Evolutionary conservation across 352 stramenopile species (phyloP), one percentile per base, ranked within the genome.

Genomic region (Phytopythium delawarense): DNA sequence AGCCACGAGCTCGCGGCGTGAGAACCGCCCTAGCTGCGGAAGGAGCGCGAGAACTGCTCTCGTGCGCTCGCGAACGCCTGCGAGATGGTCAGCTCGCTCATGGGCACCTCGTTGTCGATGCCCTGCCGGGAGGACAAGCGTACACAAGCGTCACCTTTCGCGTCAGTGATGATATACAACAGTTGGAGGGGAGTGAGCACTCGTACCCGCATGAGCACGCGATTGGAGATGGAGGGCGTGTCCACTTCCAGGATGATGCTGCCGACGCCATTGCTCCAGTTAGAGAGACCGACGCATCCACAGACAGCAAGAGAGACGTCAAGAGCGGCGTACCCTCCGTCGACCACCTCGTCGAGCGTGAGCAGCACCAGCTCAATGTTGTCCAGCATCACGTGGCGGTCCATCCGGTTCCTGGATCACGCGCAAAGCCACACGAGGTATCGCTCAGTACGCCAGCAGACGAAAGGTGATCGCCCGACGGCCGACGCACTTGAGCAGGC

Each of bases 341-440:
- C 89, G 44, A 97, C 85, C 60, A 97, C 84, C 74, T 97, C 89
- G 61, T 97, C 89, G 57, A 96, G 88, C 15, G 87, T 93, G 49
- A 97, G 70, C 40, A 97, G 75, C 59, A 96, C 88, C 45, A 96
- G 63, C 67, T 97, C 89, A 52, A 97, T 93, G 76, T 96, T 97
- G 72, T 96, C 88, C 25, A 97, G 69, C 69, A 96, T 89, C 62
- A 92, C 87, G 60, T 94, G 81, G 49, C 87, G 85, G 61, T 96
- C 88, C 67, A 96, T 85, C 46, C 90, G 82, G 23, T 86, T 85
- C 65, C 87, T 92, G 62, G 16, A 59, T 3, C 37, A 48, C 13
- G 5, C 46, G 39, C 16, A 18, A 61, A 7, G 57, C 12, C 8
- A 73, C 13, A 15, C 34, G 13, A 6, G 13, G 6, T 4, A 52